Conservation (phyloP, 139 green algal species). For the Coccomyxa sp. region DNA sequence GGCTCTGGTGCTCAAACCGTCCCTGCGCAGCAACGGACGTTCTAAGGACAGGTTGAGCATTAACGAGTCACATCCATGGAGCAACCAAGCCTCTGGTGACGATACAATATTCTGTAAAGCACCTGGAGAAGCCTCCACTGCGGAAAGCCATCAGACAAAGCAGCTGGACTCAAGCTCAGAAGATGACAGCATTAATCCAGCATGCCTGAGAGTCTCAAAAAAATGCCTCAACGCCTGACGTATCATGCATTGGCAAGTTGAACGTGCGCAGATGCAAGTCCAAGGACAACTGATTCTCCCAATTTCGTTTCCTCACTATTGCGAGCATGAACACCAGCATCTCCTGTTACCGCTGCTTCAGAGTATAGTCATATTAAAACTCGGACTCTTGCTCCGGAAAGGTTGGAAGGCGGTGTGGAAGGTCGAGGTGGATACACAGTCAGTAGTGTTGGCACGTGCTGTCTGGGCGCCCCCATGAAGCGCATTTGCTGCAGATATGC, state of each 20-base stretch:
- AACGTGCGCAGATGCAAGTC: not conserved
- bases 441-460: too few relatives aligned
- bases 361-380: too few relatives aligned
- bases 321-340: too few relatives aligned
- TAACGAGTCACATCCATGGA: not conserved
- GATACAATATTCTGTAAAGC: not conserved
- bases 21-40: not conserved
- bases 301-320: not conserved
- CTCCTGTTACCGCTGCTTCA: too few relatives aligned
- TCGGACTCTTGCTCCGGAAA: too few relatives aligned
- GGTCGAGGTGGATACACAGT: too few relatives aligned
- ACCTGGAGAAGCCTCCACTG: not conserved
- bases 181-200: not conserved
- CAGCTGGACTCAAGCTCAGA: not conserved
- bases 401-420: too few relatives aligned
- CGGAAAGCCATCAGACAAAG: not conserved
- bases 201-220: not conserved
- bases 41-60: not conserved
- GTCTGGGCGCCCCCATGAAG: too few relatives aligned
- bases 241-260: too few relatives aligned
- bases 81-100: not conserved
- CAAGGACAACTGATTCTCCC: not conserved
- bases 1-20: slow-evolving; percentile 10
- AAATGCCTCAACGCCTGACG: not conserved
- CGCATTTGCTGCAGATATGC: too few relatives aligned